These are phyloP conservation scores for Camillea tinctor DNA, from an alignment of 2,329 filamentous ascomycete genomes.

Conservation along the genomic window DNA sequence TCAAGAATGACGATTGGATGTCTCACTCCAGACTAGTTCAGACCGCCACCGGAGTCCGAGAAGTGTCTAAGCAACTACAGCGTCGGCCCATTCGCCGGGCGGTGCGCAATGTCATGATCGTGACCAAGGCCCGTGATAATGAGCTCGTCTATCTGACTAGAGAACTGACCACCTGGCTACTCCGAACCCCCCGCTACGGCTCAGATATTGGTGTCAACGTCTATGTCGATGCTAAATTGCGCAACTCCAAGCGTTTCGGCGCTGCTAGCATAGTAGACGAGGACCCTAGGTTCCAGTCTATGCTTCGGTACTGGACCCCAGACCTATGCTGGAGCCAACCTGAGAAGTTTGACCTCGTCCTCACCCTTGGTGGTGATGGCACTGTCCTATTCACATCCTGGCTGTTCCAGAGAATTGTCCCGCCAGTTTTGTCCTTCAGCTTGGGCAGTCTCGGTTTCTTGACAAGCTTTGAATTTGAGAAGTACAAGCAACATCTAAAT, in stretches of 20 bases:
- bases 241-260: constrained; percentile 84
- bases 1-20: constrained; percentile 82
- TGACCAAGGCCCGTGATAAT: constrained; percentile 97
- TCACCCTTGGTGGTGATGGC: constrained; percentile 83
- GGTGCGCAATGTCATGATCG: constrained; percentile 94
- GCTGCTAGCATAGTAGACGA: constrained; percentile 68
- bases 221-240: constrained; percentile 95
- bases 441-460: constrained; percentile 85
- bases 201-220: constrained; percentile 91
- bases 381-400: constrained; percentile 87
- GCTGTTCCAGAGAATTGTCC: constrained; percentile 88
- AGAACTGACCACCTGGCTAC: constrained; percentile 83
- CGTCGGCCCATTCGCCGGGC: constrained; percentile 87
- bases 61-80: constrained; percentile 94
- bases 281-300: constrained; percentile 73
- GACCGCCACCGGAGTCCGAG: constrained; percentile 90
- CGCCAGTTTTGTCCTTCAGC: constrained; percentile 80
- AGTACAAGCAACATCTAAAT: constrained; percentile 83
- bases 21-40: constrained; percentile 93
- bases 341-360: constrained; percentile 92
- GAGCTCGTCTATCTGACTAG: constrained; percentile 84
- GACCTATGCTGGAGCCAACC: constrained; percentile 92
- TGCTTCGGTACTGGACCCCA: constrained; percentile 95
- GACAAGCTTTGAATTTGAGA: constrained; percentile 82
- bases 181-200: constrained; percentile 85